These are phyloP conservation scores for Fraxinus excelsior DNA, from an alignment of 257 asterid species.

Conservation along the genomic window DNA sequence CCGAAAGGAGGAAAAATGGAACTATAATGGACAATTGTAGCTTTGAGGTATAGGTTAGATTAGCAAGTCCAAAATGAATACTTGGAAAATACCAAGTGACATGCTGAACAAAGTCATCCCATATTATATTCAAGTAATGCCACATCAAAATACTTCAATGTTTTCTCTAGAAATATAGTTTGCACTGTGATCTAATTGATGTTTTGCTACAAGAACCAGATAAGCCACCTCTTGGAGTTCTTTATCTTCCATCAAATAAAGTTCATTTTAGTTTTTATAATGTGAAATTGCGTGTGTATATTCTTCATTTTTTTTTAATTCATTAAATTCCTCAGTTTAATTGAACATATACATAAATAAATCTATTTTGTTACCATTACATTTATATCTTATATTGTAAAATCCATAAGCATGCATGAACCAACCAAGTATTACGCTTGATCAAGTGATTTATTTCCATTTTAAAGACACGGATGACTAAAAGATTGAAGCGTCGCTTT, in stretches of 20 bases:
- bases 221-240: not conserved
- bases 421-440: not conserved
- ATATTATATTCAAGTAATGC: not conserved
- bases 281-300: not conserved
- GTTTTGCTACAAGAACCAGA: not conserved
- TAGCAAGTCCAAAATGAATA: not conserved
- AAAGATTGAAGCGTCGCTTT: not conserved
- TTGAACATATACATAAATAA: not conserved
- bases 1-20: slow-evolving; percentile 1
- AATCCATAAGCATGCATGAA: not conserved
- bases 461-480: not conserved
- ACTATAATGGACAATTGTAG: slow-evolving; percentile 10
- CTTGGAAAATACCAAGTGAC: not conserved
- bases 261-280: not conserved
- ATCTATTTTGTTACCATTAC: not conserved
- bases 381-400: not conserved
- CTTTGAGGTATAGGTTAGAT: not conserved
- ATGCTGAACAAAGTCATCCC: not conserved
- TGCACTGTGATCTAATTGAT: not conserved
- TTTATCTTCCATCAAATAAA: not conserved
- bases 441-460: not conserved
- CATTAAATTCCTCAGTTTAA: not conserved
- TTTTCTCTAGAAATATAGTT: not conserved
- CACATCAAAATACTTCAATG: not conserved
- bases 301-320: not conserved